Conservation (phyloP, 192 early-diverging fungal genomes). For the Pilaira anomala region DNA sequence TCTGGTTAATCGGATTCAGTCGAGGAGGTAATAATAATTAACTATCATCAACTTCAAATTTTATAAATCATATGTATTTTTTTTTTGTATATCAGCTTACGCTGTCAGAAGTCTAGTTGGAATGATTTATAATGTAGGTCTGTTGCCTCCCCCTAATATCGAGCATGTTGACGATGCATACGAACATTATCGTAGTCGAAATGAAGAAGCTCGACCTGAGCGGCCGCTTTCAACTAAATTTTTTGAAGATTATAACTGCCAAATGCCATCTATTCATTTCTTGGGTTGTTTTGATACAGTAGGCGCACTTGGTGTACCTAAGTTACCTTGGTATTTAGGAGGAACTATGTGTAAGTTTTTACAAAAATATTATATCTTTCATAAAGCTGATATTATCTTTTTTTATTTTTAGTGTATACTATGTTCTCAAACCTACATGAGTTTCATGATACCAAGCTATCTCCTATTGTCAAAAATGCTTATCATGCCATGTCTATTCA, state of each 20-base stretch:
- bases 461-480: conserved; percentile 13
- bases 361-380: neutral
- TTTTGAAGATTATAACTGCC: neutral
- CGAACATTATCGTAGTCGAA: conserved; percentile 6
- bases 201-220: neutral
- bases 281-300: conserved; percentile 30
- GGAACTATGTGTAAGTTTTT: conserved; percentile 17
- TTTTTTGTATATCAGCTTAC: no score
- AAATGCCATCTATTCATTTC: conserved; percentile 16
- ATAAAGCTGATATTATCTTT: no score
- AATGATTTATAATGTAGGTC: conserved; percentile 28
- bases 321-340: conserved; percentile 23
- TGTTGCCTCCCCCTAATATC: conserved; percentile 1
- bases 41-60: neutral
- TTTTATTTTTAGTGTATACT: conserved; percentile 4
- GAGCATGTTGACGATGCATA: conserved; percentile 6
- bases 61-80: neutral
- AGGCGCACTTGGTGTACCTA: conserved; percentile 18
- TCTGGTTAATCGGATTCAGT: conserved; percentile 25
- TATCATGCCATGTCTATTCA: conserved; percentile 28
- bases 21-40: conserved; percentile 23
- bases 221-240: neutral
- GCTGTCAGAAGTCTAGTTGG: conserved; percentile 21
- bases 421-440: conserved; percentile 3
- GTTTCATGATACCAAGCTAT: conserved; percentile 24